These are phyloP conservation scores for Citrus medica DNA, from an alignment of 345 rosid species.

Conservation along the genomic window DNA sequence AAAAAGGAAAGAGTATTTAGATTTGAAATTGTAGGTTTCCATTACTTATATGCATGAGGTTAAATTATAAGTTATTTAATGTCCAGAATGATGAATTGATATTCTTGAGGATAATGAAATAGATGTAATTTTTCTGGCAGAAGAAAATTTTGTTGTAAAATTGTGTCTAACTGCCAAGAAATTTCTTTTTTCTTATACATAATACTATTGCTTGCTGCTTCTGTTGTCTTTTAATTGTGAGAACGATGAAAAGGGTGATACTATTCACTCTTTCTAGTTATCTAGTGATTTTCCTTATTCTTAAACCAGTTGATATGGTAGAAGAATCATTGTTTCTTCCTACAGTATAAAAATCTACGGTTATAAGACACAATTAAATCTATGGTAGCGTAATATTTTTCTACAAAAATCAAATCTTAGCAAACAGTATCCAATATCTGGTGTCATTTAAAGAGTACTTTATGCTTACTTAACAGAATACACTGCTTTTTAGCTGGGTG, in stretches of 20 bases:
- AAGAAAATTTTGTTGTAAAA: background rate
- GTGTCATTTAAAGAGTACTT: background rate
- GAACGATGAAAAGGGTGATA: background rate
- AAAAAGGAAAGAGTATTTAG: background rate
- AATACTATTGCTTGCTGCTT: background rate
- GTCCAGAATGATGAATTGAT: conserved; percentile 2
- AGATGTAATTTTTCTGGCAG: background rate
- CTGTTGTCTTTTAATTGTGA: background rate
- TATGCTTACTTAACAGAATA: background rate
- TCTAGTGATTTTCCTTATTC: background rate
- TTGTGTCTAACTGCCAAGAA: background rate
- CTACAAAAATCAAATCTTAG: background rate
- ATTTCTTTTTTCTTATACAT: no score
- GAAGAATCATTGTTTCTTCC: background rate
- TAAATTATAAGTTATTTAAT: background rate
- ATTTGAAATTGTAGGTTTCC: background rate
- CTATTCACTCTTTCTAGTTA: background rate
- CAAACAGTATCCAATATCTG: background rate
- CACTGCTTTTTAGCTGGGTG: background rate
- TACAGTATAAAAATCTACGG: background rate
- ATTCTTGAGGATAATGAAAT: background rate
- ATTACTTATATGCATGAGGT: background rate
- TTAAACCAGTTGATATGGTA: background rate
- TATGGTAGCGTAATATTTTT: background rate
- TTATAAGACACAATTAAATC: background rate